Evolutionary conservation across 2,329 filamentous ascomycete species (phyloP), one percentile per base, ranked within the genome.

Genomic region (Clarireedia sp.): DNA sequence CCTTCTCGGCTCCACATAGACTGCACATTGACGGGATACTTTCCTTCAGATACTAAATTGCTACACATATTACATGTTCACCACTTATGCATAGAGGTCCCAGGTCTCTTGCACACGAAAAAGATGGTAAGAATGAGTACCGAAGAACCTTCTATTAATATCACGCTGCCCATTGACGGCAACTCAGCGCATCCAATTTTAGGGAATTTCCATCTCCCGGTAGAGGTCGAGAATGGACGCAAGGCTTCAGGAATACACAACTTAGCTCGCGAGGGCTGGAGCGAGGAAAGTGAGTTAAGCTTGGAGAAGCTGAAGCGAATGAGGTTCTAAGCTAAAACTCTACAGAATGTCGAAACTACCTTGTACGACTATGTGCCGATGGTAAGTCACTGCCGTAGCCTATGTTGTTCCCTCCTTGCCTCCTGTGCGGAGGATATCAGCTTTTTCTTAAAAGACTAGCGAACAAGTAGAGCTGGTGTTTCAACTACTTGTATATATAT

Each of bases 261-360:
- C 44, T 50, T 60, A 8, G 50, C 48, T n/a, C 51, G 56, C 45
- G 51, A 51, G 19, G 60, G 54, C n/a, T 62, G 60, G 60, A 47
- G 57, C 47, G 60, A 62, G 50, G 56, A 62, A 2, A 54, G 60
- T 62, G 43, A 55, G 58, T 57, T 5, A 36, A 23, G 43, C 4
- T 16, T 7, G 36, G 21, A 5, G 14, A 10, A n/a, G 12, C 37
- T 3, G 5, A 5, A 1, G 17, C 8, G 14, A 12, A 24, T 23
- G 12, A 29, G 4, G 36, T 19, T 33, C 23, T 12, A 26, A 43
- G 33, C 56, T 62, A 17, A 52, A 12, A 38, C 16, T 33, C n/a
- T 29, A 38, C 17, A 75, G 73, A 75, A 63, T 76, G 74, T 53
- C 72, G 74, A 40, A 74, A 73, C 50, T 72, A 75, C 6, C 71